Base-by-base conservation (phyloP, 345 rosid genomes). In the Excoecaria cochinchinensis region DNA sequence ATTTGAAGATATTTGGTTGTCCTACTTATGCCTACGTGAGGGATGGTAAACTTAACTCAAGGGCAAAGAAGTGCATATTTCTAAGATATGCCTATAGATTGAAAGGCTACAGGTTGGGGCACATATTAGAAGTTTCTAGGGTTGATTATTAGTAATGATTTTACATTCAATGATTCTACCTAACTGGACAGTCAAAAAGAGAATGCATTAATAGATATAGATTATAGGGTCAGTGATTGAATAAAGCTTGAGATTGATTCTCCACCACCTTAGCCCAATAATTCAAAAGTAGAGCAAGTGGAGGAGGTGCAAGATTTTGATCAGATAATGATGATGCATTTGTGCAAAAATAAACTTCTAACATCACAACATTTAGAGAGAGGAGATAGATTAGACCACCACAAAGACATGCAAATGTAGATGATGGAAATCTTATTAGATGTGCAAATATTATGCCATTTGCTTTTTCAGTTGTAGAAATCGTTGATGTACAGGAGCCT, bases 11-110 rank as follows among this genome's bases (percentile, higher is more conserved):
- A 40, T 66, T 66, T 66, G 25, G 52, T 40, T 66, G 31, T 42
- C 24, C 51, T 66, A 10, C 51, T 15, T 66, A 42, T 66, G 69
- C 69, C 40, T 25, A 66, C 17, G n/a, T 66, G 51, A 66, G 21
- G 4, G 51, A 66, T 16, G 51, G 31, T 17, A 66, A 66, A 9
- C 25, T 40, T 15, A 25, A 66, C 25, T 1, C 11, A 16, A 66
- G 51, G 69, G 8, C 42, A 40, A 19, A 31, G 2, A 31, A 31
- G 31, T 66, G 51, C 25, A 66, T 66, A 39, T 42, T 66, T 66
- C 52, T 66, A 39, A 11, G 24, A 7, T 66, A 66, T 42, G 5
- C 51, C 16, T 14, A 3, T 40, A 2, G 24, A 8, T 25, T 66
- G 8, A 66, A 66, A 40, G 24, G 24, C 1, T 42, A 39, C 17